A percentile compares a stretch with the other conserved stretches of the same genome.
Evolutionary conservation across 495 filamentous ascomycete species (phyloP).

Genomic region (Xanthoparmelia taractica): DNA sequence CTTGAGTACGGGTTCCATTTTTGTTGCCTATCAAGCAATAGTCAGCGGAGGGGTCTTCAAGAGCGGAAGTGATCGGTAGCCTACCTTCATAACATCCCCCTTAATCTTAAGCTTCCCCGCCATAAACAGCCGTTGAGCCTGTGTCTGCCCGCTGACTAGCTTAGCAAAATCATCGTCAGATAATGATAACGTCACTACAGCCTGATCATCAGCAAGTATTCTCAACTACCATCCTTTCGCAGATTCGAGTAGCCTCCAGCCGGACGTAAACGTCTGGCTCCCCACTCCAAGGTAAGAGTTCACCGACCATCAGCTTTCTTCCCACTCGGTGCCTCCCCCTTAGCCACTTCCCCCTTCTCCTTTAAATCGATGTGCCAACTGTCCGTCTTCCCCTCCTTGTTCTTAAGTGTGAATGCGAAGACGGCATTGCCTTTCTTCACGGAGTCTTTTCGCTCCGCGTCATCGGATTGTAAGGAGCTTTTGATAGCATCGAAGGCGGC

Average conservation of each 20-base stretch:
- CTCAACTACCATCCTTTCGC: not conserved
- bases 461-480: constrained; percentile 57
- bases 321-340: constrained; percentile 46
- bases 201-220: not conserved
- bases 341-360: constrained; percentile 72
- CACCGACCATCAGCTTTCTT: constrained; percentile 74
- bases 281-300: not conserved
- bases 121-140: constrained; percentile 95
- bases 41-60: constrained; percentile 2
- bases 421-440: constrained; percentile 80
- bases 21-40: constrained; percentile 69
- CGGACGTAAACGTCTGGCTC: not conserved
- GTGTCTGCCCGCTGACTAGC: constrained; percentile 79
- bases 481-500: constrained; percentile 86
- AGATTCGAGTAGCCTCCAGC: not conserved
- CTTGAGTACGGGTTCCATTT: constrained; percentile 89
- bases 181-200: constrained; percentile 69
- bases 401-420: constrained; percentile 90
- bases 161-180: constrained; percentile 79
- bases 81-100: constrained; percentile 77
- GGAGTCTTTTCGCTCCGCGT: constrained; percentile 73
- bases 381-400: constrained; percentile 64
- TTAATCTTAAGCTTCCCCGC: constrained; percentile 93
- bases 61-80: not conserved
- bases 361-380: constrained; percentile 96